Base-by-base conservation (phyloP, 768 basidiomycete genomes). In the Agrocybe praecox region DNA sequence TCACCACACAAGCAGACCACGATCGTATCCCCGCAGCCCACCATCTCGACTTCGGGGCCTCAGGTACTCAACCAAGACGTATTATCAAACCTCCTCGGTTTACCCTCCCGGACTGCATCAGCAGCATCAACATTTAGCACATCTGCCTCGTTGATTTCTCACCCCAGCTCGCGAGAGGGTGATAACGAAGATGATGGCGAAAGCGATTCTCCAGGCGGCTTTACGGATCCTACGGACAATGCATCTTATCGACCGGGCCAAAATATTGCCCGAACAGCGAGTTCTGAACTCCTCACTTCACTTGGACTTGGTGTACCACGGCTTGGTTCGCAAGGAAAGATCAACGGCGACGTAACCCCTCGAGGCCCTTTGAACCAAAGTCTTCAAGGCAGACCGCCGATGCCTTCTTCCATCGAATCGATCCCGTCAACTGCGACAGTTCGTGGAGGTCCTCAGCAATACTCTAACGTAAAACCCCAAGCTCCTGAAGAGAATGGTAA, bases 41-140 rank as follows among this genome's bases (percentile, higher is more conserved):
- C 36, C 14, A 40, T 40, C 5, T 81, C 82, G 1, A 77, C 75
- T 2, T 64, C 80, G 11, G 73, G 76, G 6, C 88, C 88, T 0
- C 88, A 90, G 65, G 79, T 90, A 18, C 80, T 92, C 45, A 86
- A 83, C 50, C 85, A 88, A 66, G 83, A 89, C 53, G 89, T 90
- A 36, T 83, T 90, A 34, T 82, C 82, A 2, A 76, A 80, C 2
- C 77, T 92, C 9, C 75, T 90, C 2, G 88, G 89, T 4, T 72
- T 87, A 12, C 73, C 76, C 3, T 74, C 76, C 15, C 76, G 78
- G 3, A 66, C 76, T 2, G 61, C 76, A 9, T 80, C 74, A 42
- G 78, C 67, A 18, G 73, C 76, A n/a, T 77, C 76, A 5, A 57
- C 61, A 18, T 62, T 55, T 24, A 65, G 60, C 52, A 59, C 57